A percentile compares a stretch with the other conserved stretches of the same genome.
These are phyloP conservation scores for Carex kokanica DNA, from an alignment of 176 grass and related monocot genomes.

Conservation along the genomic window DNA sequence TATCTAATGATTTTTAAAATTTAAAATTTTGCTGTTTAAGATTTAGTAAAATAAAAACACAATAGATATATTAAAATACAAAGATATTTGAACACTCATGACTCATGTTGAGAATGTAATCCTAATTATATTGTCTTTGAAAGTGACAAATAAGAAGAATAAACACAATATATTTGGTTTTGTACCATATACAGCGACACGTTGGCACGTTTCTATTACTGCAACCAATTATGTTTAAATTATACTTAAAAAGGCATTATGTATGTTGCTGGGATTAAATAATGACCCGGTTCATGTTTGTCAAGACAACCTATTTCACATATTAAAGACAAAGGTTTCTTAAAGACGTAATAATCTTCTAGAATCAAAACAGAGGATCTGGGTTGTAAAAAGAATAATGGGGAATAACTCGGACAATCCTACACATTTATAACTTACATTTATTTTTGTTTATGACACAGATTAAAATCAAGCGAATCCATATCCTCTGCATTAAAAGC, in stretches of 20 bases:
- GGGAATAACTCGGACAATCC: neutral
- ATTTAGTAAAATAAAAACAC: no score
- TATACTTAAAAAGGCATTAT: neutral
- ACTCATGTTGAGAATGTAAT: no score
- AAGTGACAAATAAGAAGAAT: neutral
- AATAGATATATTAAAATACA: no score
- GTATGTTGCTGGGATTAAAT: neutral
- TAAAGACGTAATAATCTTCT: neutral
- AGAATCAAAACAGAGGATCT: neutral
- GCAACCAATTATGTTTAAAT: neutral
- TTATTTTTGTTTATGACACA: neutral
- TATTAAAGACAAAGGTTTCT: neutral
- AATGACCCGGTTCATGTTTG: slow-evolving; percentile 10
- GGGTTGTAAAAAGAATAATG: neutral
- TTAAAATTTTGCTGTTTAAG: no score
- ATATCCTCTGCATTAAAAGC: no score
- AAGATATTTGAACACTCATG: no score
- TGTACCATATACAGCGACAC: neutral
- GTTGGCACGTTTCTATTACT: neutral
- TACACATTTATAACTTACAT: neutral
- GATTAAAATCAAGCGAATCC: neutral
- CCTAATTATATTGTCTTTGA: no score
- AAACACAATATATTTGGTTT: neutral
- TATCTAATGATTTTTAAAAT: no score
- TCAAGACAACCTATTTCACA: slow-evolving; percentile 1